These are phyloP conservation scores for Pichia sp. DNA, from an alignment of 1,139 yeast genomes.

Conservation along the genomic window DNA sequence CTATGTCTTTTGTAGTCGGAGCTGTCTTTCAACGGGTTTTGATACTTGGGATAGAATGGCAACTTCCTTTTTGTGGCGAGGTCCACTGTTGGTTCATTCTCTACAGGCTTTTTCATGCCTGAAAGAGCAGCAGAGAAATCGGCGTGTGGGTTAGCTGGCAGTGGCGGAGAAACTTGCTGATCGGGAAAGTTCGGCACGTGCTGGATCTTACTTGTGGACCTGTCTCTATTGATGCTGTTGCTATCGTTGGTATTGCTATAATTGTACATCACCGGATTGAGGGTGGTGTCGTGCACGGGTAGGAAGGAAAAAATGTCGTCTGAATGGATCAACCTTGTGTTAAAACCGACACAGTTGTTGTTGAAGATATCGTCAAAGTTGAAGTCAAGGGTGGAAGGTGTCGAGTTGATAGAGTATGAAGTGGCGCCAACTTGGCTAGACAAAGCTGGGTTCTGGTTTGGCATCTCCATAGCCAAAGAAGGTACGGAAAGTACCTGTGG, in stretches of 20 bases:
- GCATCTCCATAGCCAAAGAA: background rate
- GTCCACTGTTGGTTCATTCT: background rate
- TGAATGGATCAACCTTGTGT: conserved; percentile 33
- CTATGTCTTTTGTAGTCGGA: conserved; percentile 15
- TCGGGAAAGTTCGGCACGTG: background rate
- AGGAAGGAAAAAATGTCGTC: conserved; percentile 25
- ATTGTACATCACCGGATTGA: background rate
- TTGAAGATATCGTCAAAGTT: conserved; percentile 29
- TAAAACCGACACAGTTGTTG: conserved; percentile 31
- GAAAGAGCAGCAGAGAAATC: background rate
- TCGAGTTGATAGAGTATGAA: background rate
- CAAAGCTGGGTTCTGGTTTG: background rate
- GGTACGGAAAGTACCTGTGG: background rate
- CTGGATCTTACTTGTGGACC: background rate
- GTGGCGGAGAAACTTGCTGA: background rate
- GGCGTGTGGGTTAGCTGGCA: background rate
- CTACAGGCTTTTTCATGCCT: background rate
- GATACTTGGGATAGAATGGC: conserved; percentile 27
- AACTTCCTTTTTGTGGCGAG: conserved; percentile 10
- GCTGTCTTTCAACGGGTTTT: conserved; percentile 27
- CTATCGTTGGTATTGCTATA: background rate
- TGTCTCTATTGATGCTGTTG: background rate
- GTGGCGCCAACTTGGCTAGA: background rate
- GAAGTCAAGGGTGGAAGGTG: conserved; percentile 18
- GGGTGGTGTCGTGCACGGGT: background rate